Evolutionary conservation across 495 filamentous ascomycete genomes (phyloP).

Genomic region (Lepraria neglecta): DNA sequence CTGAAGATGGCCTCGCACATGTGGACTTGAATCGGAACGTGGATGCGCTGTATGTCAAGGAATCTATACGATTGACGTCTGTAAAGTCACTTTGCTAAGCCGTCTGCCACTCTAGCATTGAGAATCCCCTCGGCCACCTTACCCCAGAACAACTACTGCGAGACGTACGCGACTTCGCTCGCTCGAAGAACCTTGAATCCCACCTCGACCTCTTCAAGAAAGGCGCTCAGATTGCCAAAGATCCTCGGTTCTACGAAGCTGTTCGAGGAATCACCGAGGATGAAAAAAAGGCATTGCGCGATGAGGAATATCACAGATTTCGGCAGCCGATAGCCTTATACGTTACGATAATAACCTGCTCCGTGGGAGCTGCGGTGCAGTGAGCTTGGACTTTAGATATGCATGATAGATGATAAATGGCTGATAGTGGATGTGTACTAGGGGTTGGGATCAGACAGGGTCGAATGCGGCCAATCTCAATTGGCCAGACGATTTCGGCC

Average conservation of each 20-base stretch:
- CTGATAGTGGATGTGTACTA: slow-evolving; percentile 9
- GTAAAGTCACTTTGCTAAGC: not conserved
- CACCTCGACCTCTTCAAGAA: slow-evolving; percentile 55
- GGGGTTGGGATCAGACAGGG: slow-evolving; percentile 66
- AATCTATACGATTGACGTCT: not conserved
- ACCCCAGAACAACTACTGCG: slow-evolving; percentile 47
- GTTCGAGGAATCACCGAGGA: slow-evolving; percentile 44
- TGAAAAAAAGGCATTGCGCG: slow-evolving; percentile 48
- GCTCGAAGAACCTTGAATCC: slow-evolving; percentile 46
- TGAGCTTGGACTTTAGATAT: not conserved
- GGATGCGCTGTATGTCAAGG: slow-evolving; percentile 23
- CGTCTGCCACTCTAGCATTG: slow-evolving; percentile 32
- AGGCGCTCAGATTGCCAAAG: slow-evolving; percentile 59
- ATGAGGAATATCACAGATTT: slow-evolving; percentile 58
- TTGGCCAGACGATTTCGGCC: slow-evolving; percentile 49
- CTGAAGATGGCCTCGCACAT: slow-evolving; percentile 19
- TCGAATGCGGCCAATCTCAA: slow-evolving; percentile 69
- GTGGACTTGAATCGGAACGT: slow-evolving; percentile 28
- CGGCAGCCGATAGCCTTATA: slow-evolving; percentile 56
- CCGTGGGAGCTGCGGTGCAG: slow-evolving; percentile 53
- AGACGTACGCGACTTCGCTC: slow-evolving; percentile 56
- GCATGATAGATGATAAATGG: not conserved
- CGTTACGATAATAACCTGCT: slow-evolving; percentile 51
- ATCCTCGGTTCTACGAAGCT: slow-evolving; percentile 43
- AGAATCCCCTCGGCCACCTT: slow-evolving; percentile 56